phyloP scores from a whole-genome alignment of 148 eudicot species.

The Cornus suecica region DNA sequence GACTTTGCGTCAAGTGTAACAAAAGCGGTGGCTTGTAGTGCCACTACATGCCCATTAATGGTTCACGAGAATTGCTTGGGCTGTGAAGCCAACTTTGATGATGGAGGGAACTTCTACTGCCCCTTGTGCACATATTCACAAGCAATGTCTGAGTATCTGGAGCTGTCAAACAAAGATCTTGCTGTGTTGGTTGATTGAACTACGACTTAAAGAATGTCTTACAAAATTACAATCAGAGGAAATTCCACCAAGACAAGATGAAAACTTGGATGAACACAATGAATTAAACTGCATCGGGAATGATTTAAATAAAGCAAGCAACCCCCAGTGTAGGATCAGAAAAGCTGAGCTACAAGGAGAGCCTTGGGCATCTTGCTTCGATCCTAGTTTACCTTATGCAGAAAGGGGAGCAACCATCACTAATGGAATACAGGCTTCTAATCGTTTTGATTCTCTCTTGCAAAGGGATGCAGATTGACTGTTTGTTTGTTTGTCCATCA shows the following conservation, averaged over 20 bases:
- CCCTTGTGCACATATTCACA: constrained; percentile 77
- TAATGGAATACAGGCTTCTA: constrained; percentile 15
- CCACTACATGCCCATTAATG: constrained; percentile 47
- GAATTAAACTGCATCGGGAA: constrained; percentile 20
- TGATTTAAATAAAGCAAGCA: constrained; percentile 9
- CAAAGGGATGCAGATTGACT: too few species aligned
- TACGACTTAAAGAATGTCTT: constrained; percentile 14
- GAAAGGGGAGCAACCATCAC: constrained; percentile 5
- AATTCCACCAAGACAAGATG: constrained; percentile 21
- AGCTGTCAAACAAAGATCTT: constrained; percentile 47
- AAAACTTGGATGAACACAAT: constrained; percentile 14
- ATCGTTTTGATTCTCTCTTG: too few species aligned
- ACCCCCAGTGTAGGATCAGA: constrained; percentile 1
- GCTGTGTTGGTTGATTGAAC: constrained; percentile 32
- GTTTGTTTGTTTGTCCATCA: too few species aligned
- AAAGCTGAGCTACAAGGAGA: constrained; percentile 18
- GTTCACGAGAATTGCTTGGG: constrained; percentile 75
- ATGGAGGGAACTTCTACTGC: constrained; percentile 59
- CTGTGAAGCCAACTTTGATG: constrained; percentile 44
- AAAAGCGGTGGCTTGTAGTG: constrained; percentile 58
- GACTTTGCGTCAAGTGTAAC: constrained; percentile 64
- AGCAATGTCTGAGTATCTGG: constrained; percentile 48
- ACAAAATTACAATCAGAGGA: constrained; percentile 17
- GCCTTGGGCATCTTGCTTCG: constrained; percentile 18
- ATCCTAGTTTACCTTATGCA: constrained; percentile 5